Evolutionary conservation across 2,329 filamentous ascomycete species (phyloP), one percentile per base, ranked within the genome.

Genomic region (Xylariaceae sp.): DNA sequence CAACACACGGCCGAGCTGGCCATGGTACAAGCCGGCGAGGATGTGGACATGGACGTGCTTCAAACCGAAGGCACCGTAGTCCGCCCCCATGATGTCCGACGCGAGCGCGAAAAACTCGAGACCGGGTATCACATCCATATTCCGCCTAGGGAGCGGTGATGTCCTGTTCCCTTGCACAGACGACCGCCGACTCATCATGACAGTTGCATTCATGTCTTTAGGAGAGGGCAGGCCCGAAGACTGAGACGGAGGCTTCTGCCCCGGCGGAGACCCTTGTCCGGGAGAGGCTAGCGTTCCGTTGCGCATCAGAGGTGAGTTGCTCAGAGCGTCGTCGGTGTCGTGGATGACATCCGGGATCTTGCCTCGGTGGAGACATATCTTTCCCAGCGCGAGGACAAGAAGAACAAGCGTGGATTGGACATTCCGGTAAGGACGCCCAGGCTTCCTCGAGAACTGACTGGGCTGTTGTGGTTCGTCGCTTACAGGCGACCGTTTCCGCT

Each of bases 81-180:
- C 80, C 42, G 84, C 84, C 4, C 88, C 88, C 12, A 97, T 67
- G 26, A 97, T 95, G 45, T 92, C 84, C 1, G 83, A 83, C 2
- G 88, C 90, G 45, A 85, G 81, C 1, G 85, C 85, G 59, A 89
- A 96, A 59, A 96, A 96, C 19, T 88, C 84, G 41, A 97, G 68
- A 0, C 92, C 92, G 1, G 92, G 90, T 44, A 96, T 85, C 5
- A 85, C 74, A 53, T 97, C 88, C 35, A 92, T 72, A 56, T 94
- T 95, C 51, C 75, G 71, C 37, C 62, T 59, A 15, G 53, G 47
- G 2, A 55, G 52, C 32, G 54, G 50, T 3, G 48, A 50, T 15
- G 46, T 43, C 48, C 57, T 66, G 2, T 50, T 44, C 2, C 62
- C 69, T 53, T 80, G 70, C 30, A 74, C 57, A 0, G 75, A 80